Evolutionary conservation across 2,329 filamentous ascomycete species (phyloP), one percentile per base, ranked within the genome.

Genomic region (Aureobasidium lini): DNA sequence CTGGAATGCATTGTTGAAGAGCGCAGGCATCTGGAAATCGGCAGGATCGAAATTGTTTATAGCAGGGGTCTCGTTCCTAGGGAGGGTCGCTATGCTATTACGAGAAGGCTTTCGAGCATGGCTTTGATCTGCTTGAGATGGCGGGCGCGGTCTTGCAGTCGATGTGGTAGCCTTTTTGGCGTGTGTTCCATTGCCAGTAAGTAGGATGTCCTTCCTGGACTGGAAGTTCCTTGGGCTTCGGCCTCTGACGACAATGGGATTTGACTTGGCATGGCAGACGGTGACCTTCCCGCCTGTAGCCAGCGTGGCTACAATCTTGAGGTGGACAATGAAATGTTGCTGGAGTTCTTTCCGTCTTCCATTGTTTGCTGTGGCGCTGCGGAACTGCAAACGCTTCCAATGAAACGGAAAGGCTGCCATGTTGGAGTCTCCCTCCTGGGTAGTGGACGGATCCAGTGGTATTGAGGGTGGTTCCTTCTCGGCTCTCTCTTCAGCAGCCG

Each of bases 291-390:
- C 81, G n/a, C 90, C 90, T 62, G 90, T 94, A 1, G 89, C 83
- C 52, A 97, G 76, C 0, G 90, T 94, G 15, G 87, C 92, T 64
- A 92, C 79, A 9, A 96, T 86, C 72, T 93, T 95, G 54, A 97
- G 77, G 63, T 91, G 87, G 60, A 97, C 81, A 10, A 95, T 86
- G 72, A 97, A 97, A 75, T 97, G 93, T 70, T 97, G 93, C 71
- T 97, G 93, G 47, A 97, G 81, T 72, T 97, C 93, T 76, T 96
- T 95, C 63, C 93, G 82, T 62, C 93, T 85, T 10, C 93, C 93
- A 71, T 97, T 97, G 75, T 97, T 97, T 60, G 93, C 93, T 8
- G 93, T 97, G 16, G 93, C 93, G 71, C 93, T 95, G 67, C 93
- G 83, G 70, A 97, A 97, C 68, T 97, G 93, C 62, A 97, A 76